These are phyloP conservation scores for Leccinum pachyderme DNA, from an alignment of 1,284 basidiomycete genomes.

Conservation along the genomic window DNA sequence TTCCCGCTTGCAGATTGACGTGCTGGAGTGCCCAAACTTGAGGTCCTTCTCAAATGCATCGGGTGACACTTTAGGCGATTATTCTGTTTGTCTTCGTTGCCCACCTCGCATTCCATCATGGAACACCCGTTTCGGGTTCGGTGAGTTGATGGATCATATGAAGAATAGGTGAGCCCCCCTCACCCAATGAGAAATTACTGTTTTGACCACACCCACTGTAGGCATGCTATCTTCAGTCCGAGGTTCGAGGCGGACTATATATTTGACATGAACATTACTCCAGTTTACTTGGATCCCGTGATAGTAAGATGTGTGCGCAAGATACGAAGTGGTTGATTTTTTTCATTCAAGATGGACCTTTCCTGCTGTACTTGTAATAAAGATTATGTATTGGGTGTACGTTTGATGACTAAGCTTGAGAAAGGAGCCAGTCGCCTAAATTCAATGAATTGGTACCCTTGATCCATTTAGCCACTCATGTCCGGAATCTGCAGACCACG, in stretches of 20 bases:
- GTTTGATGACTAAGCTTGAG: conserved; percentile 28
- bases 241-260: conserved; percentile 21
- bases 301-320: not conserved
- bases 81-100: conserved; percentile 27
- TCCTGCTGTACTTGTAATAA: too few relatives aligned
- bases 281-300: conserved; percentile 18
- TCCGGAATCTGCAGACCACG: conserved; percentile 82
- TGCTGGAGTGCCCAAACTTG: not conserved
- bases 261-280: conserved; percentile 23
- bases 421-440: not conserved
- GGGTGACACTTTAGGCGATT: conserved; percentile 10
- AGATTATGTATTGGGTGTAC: not conserved
- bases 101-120: conserved; percentile 31
- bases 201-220: conserved; percentile 6
- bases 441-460: not conserved
- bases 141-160: conserved; percentile 22
- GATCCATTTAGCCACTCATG: conserved; percentile 41
- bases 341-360: not conserved
- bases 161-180: conserved; percentile 17
- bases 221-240: conserved; percentile 22
- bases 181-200: not conserved
- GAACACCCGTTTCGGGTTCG: conserved; percentile 21
- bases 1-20: conserved; percentile 1
- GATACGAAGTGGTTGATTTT: not conserved
- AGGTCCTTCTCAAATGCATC: not conserved